A percentile compares a stretch with the other conserved stretches of the same genome.
These are phyloP conservation scores for Alternaria novae-zelandiae DNA, from an alignment of 2,329 filamentous ascomycete species.

Conservation along the genomic window DNA sequence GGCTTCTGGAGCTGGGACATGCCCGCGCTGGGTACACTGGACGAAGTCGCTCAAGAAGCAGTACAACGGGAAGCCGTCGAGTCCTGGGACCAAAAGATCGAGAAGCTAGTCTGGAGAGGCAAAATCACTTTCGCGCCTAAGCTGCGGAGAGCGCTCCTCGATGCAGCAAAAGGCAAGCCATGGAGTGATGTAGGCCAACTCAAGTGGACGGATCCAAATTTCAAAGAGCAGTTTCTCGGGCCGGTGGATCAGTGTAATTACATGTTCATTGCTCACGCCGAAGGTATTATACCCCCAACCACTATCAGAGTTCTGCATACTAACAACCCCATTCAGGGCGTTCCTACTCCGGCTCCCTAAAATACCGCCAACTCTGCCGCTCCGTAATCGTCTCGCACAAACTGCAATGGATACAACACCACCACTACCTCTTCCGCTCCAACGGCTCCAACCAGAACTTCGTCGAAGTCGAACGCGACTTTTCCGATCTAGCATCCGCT, in stretches of 20 bases:
- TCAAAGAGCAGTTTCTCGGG: conserved; percentile 52
- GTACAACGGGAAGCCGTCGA: conserved; percentile 34
- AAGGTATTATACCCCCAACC: conserved; percentile 48
- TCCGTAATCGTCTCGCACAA: conserved; percentile 45
- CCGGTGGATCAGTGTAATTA: conserved; percentile 63
- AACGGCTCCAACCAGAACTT: conserved; percentile 42
- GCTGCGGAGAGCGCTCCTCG: conserved; percentile 35
- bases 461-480: conserved; percentile 45
- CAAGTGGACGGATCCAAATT: conserved; percentile 36
- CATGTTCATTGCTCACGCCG: conserved; percentile 61
- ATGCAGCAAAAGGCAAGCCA: conserved; percentile 36
- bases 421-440: conserved; percentile 41
- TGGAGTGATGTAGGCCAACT: conserved; percentile 45
- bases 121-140: conserved; percentile 43
- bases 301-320: not conserved
- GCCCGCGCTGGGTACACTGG: conserved; percentile 37
- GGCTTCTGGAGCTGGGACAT: conserved; percentile 47
- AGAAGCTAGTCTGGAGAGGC: conserved; percentile 44
- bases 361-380: conserved; percentile 61
- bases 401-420: conserved; percentile 44
- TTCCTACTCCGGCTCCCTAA: conserved; percentile 59
- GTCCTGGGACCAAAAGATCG: conserved; percentile 40
- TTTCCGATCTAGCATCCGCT: conserved; percentile 35
- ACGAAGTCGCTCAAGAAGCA: conserved; percentile 37
- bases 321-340: conserved; percentile 34